Evolutionary conservation across 768 basidiomycete species (phyloP), one percentile per base, ranked within the genome.

Genomic region (Chalciporus chontae): DNA sequence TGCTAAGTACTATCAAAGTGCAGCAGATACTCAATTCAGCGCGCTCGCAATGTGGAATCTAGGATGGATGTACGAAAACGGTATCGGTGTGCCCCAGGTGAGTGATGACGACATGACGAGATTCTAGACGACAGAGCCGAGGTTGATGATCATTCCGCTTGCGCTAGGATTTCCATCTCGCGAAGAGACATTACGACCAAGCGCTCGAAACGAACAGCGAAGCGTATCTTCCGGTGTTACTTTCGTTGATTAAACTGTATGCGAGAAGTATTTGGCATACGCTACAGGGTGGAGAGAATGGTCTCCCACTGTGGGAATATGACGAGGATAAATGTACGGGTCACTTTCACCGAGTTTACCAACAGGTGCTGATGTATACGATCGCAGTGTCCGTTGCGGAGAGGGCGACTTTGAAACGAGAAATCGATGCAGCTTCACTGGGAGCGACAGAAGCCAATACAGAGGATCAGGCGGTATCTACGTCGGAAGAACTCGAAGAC

Each of bases 41-140:
- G 93, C 96, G 1, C 74, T 98, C 55, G 94, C 96, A 1, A 91
- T 96, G 85, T 97, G 93, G 93, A 96, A 97, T 62, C 71, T 98
- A 10, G 96, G 95, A 2, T 97, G 91, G 90, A 98, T 98, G 96
- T 98, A 97, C 66, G 95, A 98, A 71, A 91, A 93, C 59, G 96
- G 96, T 0, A 67, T 90, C 18, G 96, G 96, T 3, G 90, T 98
- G 0, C 83, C 88, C 21, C 87, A 89, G 77, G 91, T 90, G 53
- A 54, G 72, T 54, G 41, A 26, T 6, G 40, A 26, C 10, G 26
- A 8, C 38, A 3, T 37, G 19, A 39, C 21, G 21, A 9, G 29
- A 29, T 11, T 13, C 13, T 26, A 26, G 26, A 26, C 26, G 26
- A 6, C 26, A 5, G 8, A 26, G 26, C 29, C 27, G 11, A 29